Base-by-base conservation (phyloP, 164 flowering plant species). In the Chloranthus sessilifolius region DNA sequence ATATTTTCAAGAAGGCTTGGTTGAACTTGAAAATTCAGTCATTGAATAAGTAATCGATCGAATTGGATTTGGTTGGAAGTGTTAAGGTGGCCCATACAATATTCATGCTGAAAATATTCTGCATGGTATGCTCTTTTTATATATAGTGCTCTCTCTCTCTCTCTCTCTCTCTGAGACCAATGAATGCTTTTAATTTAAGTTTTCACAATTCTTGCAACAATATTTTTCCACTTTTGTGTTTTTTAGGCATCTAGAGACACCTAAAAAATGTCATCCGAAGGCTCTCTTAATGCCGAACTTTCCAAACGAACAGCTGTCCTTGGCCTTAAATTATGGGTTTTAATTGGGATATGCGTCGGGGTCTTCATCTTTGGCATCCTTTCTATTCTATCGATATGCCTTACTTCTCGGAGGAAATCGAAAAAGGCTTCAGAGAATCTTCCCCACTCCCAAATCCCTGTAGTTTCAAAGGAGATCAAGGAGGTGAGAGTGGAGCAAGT, bases 321-420 rank as follows among this genome's bases (percentile, higher is more conserved):
- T 50, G 68, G 81, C 43, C 61, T 85, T 37, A 74, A 68, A 67
- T 70, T 82, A 53, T 85, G 94, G 94, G 82, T 63, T 40, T 43
- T 82, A 23, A 66, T 78, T 3, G 80, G 74, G 26, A 56, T 80
- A 27, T 23, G 58, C 36, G 68, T 83, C 16, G 78, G 66, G 31
- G 44, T 75, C 43, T 74, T 66, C 34, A 66, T 78, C 31, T 65
- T 74, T 6, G 45, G 72, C 1, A 63, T 82, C 36, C 79, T 84
- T 14, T 47, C 62, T 47, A 39, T 72, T 52, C 53, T 75, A 21
- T 74, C 70, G 26, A 4, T 79, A 1, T 85, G 79, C 66, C 73
- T 79, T 30, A 70, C 70, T 15, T 71, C 75, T 5, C 54, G 80
- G 41, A 81, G 72, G 61, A 81, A 78, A 67, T 71, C 91, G 10